These are phyloP conservation scores for Sclerotinia trifoliorum DNA, from an alignment of 2,329 filamentous ascomycete genomes.

Conservation along the genomic window DNA sequence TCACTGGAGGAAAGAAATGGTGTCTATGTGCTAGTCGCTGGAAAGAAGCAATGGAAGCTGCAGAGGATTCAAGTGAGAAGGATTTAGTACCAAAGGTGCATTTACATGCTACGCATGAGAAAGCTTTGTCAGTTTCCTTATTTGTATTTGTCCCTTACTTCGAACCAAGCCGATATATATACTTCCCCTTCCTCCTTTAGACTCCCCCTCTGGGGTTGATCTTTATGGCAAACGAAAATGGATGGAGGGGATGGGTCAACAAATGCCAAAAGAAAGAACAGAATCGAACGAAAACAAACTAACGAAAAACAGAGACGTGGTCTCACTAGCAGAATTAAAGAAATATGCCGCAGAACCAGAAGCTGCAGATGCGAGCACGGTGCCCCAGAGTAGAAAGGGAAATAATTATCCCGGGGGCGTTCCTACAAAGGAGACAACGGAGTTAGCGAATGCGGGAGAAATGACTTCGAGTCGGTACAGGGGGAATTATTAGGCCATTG, in stretches of 20 bases:
- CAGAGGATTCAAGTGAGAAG: constrained; percentile 15
- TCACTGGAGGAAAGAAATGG: constrained; percentile 60
- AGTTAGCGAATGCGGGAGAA: constrained; percentile 28
- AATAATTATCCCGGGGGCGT: constrained; percentile 25
- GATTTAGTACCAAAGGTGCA: constrained; percentile 39
- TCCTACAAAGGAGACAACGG: constrained; percentile 29
- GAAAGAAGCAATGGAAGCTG: constrained; percentile 50
- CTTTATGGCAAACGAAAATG: not conserved
- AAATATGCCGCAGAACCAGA: constrained; percentile 36
- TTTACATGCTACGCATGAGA: constrained; percentile 42
- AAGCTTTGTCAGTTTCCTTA: constrained; percentile 37
- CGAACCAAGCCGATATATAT: not conserved
- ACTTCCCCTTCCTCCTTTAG: no score
- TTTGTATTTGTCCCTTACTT: not conserved
- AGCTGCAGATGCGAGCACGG: constrained; percentile 30
- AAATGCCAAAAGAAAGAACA: not conserved
- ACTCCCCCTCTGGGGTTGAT: not conserved
- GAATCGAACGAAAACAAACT: not conserved
- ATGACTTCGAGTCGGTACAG: constrained; percentile 24
- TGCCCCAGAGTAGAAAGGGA: constrained; percentile 27
- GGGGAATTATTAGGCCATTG: not conserved
- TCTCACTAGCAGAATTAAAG: constrained; percentile 41
- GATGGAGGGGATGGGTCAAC: not conserved
- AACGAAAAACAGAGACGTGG: constrained; percentile 14
- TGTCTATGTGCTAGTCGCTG: constrained; percentile 60